Base-by-base conservation (phyloP, 2,329 filamentous ascomycete genomes). In the Didymella pomorum region DNA sequence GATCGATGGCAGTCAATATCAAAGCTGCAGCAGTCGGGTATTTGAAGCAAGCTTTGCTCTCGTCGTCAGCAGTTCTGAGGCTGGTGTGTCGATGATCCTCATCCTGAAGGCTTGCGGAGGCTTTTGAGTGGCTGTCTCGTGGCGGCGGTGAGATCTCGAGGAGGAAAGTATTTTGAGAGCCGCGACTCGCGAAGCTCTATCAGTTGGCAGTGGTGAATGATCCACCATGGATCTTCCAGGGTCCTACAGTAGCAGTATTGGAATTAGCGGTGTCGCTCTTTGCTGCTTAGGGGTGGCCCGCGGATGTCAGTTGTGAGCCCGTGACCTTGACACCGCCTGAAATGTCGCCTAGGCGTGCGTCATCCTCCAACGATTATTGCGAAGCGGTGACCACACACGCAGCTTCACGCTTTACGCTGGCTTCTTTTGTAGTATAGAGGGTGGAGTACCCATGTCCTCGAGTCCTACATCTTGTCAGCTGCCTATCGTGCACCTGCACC, bases 381-480 rank as follows among this genome's bases (percentile, higher is more conserved):
- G 23, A n/a, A 50, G 49, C 50, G 50, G 49, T 45, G 39, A 39
- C 28, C 50, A 54, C 50, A 49, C 51, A 35, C 31, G 21, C 50
- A 46, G 20, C 41, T 48, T 44, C 29, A 31, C 28, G 52, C 51
- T 43, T 51, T n/a, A 54, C 26, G 43, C 23, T 52, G 46, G 56
- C 52, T 55, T 55, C 52, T 43, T 41, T 50, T 46, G 26, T 54
- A 50, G 45, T 18, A 10, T 39, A 18, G 29, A 43, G 51, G 26
- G 33, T 29, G 31, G 41, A 43, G 41, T 26, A 43, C 12, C 41
- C 41, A 16, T 26, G 41, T 26, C 41, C 41, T 43, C 41, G 23
- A 43, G 41, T 18, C 41, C 9, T 25, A 16, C 41, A 57, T 28
- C n/a, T 50, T 46, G 56, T 69, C 66, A 69, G 47, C 66, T 68